A percentile compares a stretch with the other conserved stretches of the same genome.
phyloP scores from a whole-genome alignment of 257 asterid genomes.

The Osmanthus fragrans region DNA sequence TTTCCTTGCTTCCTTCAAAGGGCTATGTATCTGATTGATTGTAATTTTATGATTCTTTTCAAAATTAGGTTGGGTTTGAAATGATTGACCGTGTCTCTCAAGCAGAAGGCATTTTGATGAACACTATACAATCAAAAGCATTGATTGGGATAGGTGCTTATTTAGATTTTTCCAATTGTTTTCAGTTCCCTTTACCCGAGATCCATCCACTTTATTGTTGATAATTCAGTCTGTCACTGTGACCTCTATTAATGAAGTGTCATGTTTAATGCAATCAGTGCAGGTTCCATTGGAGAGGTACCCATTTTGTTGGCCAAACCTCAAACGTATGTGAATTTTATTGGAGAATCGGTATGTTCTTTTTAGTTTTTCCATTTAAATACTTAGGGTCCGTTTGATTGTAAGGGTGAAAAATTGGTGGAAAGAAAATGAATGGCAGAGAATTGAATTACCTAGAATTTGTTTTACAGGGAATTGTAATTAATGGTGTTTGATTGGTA shows the following conservation, averaged over 20 bases:
- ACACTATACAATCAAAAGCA: conserved; percentile 90
- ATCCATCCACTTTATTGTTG: not conserved
- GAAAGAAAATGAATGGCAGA: no score
- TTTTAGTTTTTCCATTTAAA: conserved; percentile 7
- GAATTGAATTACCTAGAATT: no score
- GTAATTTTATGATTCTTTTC: conserved; percentile 1
- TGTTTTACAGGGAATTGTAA: no score
- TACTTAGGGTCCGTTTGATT: no score
- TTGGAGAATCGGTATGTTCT: conserved; percentile 83
- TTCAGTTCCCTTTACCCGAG: not conserved
- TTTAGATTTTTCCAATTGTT: not conserved
- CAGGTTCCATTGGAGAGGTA: conserved; percentile 92
- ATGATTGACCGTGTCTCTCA: conserved; percentile 82
- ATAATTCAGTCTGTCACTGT: not conserved
- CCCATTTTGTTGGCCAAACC: conserved; percentile 90
- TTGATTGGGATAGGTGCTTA: conserved; percentile 87
- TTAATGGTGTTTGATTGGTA: no score
- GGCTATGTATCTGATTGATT: conserved; percentile 19
- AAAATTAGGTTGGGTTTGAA: conserved; percentile 81
- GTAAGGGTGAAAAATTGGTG: no score
- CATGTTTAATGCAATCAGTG: conserved; percentile 19
- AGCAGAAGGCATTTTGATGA: conserved; percentile 75
- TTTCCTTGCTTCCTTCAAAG: not conserved
- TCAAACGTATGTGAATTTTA: conserved; percentile 92
- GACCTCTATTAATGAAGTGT: conserved; percentile 10